Evolutionary conservation across 371 early-diverging fungal species (phyloP), one percentile per base, ranked within the genome.

Genomic region (Mucor ambiguus): DNA sequence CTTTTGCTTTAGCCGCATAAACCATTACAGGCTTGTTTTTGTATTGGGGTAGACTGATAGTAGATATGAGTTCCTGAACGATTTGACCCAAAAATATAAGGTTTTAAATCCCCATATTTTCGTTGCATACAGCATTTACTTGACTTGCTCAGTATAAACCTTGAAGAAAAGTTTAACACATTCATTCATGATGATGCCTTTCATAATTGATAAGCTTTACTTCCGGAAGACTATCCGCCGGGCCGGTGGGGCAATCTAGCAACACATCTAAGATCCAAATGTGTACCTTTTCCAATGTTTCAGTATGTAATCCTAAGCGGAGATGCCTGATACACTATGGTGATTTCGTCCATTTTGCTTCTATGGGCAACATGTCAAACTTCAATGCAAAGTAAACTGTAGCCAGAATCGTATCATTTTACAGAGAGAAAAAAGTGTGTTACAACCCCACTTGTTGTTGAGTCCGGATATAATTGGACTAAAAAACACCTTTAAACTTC

Each of bases 361-460:
- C n/a, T 29, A 28, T 44, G 4, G 30, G 16, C 41, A 60, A 46
- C 28, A 52, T 46, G 20, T 46, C 46, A 52, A 52, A 28, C 16
- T 52, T 41, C 18, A 18, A 28, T 52, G 14, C 22, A 26, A 26
- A 26, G 26, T 16, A 28, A 6, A 24, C 26, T 3, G 18, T 12
- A 28, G 11, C 46, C 46, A 46, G 10, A 46, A 46, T n/a, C 46
- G n/a, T 22, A 46, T 20, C 20, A 20, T 46, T 46, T 11, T 46
- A 46, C 41, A 41, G 41, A 10, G 46, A 22, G 11, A 20, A 46
- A 61, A 24, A 44, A 32, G 22, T 38, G 66, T 66, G 60, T 66
- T 60, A 66, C 66, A 66, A 66, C 66, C 66, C 66, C 66, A 66
- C 66, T 49, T 64, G 57, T 56, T 26, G 30, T 56, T 20, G 32